A percentile compares a stretch with the other conserved stretches of the same genome.
phyloP scores from a whole-genome alignment of 2,329 filamentous ascomycete genomes.

The Alternaria solani region DNA sequence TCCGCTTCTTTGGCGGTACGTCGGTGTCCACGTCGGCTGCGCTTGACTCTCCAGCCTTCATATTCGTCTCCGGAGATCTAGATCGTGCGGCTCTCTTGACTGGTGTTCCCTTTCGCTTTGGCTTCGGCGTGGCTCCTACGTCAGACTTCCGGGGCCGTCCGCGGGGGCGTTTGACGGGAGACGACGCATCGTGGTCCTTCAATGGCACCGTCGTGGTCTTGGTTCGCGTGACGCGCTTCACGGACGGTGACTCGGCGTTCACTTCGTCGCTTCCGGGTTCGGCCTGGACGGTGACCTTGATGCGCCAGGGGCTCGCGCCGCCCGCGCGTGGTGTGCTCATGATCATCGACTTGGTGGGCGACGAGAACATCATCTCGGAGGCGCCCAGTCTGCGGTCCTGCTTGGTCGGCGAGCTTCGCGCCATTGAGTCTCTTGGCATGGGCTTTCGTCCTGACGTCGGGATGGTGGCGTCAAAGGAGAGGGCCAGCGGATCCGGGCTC shows the following conservation, averaged over 20 bases:
- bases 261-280: slow-evolving; percentile 52
- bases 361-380: slow-evolving; percentile 36
- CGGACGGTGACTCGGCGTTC: slow-evolving; percentile 41
- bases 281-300: slow-evolving; percentile 60
- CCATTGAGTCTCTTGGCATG: slow-evolving; percentile 34
- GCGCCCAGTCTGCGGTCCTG: slow-evolving; percentile 29
- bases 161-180: slow-evolving; percentile 48
- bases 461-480: slow-evolving; percentile 40
- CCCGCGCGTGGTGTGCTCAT: slow-evolving; percentile 52
- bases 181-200: slow-evolving; percentile 49
- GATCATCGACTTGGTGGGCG: slow-evolving; percentile 57
- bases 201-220: slow-evolving; percentile 54
- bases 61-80: slow-evolving; percentile 29
- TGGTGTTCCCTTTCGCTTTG: slow-evolving; percentile 46
- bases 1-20: slow-evolving; percentile 38
- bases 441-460: slow-evolving; percentile 29
- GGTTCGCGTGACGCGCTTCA: slow-evolving; percentile 38
- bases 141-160: slow-evolving; percentile 51
- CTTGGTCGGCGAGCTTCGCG: slow-evolving; percentile 43
- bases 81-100: slow-evolving; percentile 38
- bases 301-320: slow-evolving; percentile 57
- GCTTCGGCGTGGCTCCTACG: slow-evolving; percentile 31
- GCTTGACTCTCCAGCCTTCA: slow-evolving; percentile 28
- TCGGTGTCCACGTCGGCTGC: slow-evolving; percentile 37
- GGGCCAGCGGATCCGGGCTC: slow-evolving; percentile 49